These are phyloP conservation scores for Leptoxyphium fumago DNA, from an alignment of 2,329 filamentous ascomycete genomes.

Conservation along the genomic window DNA sequence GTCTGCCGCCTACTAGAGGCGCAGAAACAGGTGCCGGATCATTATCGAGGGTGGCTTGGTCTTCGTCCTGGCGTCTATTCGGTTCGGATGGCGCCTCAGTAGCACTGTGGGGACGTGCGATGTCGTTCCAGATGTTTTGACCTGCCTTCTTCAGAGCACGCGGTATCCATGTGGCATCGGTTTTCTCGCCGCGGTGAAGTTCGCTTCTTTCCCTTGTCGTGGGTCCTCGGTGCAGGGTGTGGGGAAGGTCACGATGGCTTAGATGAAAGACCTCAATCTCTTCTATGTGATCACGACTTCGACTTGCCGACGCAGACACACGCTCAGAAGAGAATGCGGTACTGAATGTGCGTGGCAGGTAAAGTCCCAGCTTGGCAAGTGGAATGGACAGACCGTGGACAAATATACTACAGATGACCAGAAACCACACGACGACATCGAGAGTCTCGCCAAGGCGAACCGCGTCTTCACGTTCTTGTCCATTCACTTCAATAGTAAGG, in stretches of 20 bases:
- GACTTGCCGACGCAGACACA: slow-evolving; percentile 11
- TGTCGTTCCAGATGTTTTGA: slow-evolving; percentile 2
- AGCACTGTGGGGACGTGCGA: slow-evolving; percentile 2
- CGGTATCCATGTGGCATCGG: slow-evolving; percentile 1
- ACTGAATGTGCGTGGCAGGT: slow-evolving; percentile 50
- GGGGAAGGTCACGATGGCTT: slow-evolving; percentile 4
- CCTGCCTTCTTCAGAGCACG: slow-evolving; percentile 3
- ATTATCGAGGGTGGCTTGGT: slow-evolving; percentile 1
- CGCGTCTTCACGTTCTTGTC: slow-evolving; percentile 50
- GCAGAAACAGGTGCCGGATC: background rate
- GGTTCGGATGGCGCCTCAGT: background rate
- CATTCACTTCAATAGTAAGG: slow-evolving; percentile 40
- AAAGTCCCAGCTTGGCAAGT: slow-evolving; percentile 48
- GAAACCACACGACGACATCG: slow-evolving; percentile 69
- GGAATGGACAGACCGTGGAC: slow-evolving; percentile 76
- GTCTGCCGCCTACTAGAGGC: background rate
- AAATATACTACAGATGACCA: slow-evolving; percentile 69
- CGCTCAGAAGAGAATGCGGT: slow-evolving; percentile 31
- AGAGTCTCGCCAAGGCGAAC: slow-evolving; percentile 49
- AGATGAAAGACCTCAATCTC: slow-evolving; percentile 16
- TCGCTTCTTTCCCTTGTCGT: background rate
- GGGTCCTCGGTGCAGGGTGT: background rate
- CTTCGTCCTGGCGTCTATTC: background rate
- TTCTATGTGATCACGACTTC: slow-evolving; percentile 7
- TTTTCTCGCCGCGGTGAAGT: background rate